Evolutionary conservation across 768 basidiomycete species (phyloP), one percentile per base, ranked within the genome.

Genomic region (Collybia sp.): DNA sequence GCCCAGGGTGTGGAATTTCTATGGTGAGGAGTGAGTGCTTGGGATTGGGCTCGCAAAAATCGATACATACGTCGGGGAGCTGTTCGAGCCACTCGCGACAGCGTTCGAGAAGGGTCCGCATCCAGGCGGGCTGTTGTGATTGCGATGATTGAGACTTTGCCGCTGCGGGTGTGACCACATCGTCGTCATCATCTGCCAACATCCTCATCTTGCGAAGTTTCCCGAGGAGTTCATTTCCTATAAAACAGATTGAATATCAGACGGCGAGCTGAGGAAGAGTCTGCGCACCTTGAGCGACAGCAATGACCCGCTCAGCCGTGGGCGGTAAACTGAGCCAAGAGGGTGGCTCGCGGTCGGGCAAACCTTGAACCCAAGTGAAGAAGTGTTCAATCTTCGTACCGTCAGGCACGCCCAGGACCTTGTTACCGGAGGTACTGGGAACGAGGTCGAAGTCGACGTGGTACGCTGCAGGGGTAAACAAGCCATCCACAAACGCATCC

Each of bases 201-300:
- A 82, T 88, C 44, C 92, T 77, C 93, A 96, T 95, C 72, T 93
- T 93, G 52, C 93, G 82, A 33, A 99, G 72, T 58, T 96, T 93
- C 40, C 79, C 73, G 37, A 98, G 76, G 13, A 95, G 73, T 48
- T 85, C 79, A 49, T 87, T 86, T 30, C 89, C 93, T 94, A 54
- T 8, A 49, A 46, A 46, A 15, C 41, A 47, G 40, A 19, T 35
- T 30, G 35, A 46, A 45, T 34, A 42, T 46, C 33, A 6, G 39
- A 18, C 33, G 25, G 42, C 18, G 8, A 42, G 6, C 17, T 36
- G 40, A 20, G 45, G n/a, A 46, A 30, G 30, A 10, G 31, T 5
- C 13, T 37, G 54, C 71, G 52, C 58, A 92, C 94, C 94, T 77
- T 95, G 90, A 1, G 86, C 86, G 38, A 89, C 64, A 10, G 94